Base-by-base conservation (phyloP, 352 stramenopile genomes). In the Phytopythium cucurbitacearum region DNA sequence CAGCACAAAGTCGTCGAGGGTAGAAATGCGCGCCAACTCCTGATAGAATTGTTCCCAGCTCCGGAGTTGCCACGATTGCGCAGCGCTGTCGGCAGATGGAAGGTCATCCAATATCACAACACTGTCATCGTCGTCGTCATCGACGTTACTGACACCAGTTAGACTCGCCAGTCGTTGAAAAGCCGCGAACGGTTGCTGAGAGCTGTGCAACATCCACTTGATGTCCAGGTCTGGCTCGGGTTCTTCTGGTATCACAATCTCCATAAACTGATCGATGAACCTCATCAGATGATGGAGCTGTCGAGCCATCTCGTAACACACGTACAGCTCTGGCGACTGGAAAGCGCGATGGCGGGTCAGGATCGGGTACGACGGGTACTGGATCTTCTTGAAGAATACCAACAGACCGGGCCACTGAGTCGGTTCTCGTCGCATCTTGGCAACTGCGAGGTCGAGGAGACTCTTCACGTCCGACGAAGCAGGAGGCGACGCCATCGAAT, bases 381-480 rank as follows among this genome's bases (percentile, higher is more conserved):
- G 54, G 1, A 85, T 54, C 56, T 89, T 87, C 40, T 80, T 79
- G 60, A 93, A 91, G 41, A 80, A 73, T 15, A 85, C 75, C 50
- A 94, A 69, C 35, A 94, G 49, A 0, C 83, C 83, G 5, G 83
- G 83, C 83, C 80, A 91, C 43, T 78, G 68, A n/a, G 64, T 80
- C 16, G 74, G 63, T 34, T 86, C 69, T 28, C 80, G 54, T 0
- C 66, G 53, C 16, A 76, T n/a, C 37, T 69, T 78, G 11, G 60
- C 46, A 13, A 53, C 40, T 7, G 69, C 71, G 45, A 67, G 13
- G 5, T 40, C 53, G 39, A 84, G 48, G 0, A 77, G 33, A 7
- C 64, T 55, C 8, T 43, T 46, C 8, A 60, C 41, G 34, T 36
- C 40, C 3, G 40, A 16, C 11, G 53, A 60, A 7, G 16, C 38